These are phyloP conservation scores for Centrapalus pauciflorus DNA, from an alignment of 129 eudicot species.

Conservation along the genomic window DNA sequence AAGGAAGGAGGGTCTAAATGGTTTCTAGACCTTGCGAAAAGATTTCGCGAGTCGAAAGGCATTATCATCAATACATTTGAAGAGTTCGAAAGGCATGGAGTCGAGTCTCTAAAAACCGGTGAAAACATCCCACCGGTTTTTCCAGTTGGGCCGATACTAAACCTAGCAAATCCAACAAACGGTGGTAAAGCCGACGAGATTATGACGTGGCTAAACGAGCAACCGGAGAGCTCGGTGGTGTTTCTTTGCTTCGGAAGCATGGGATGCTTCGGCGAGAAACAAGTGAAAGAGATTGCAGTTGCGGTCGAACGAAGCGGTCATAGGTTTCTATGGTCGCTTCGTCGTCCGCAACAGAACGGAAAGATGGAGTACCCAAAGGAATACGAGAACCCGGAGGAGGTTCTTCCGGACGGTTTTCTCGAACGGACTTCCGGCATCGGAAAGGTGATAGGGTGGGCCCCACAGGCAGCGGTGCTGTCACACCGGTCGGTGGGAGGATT, in stretches of 20 bases:
- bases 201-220: constrained; percentile 21
- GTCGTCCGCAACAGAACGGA: constrained; percentile 14
- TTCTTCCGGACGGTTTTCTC: constrained; percentile 38
- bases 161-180: background rate
- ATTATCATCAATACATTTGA: constrained; percentile 24
- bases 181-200: background rate
- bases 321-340: constrained; percentile 41
- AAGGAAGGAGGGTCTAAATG: background rate
- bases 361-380: constrained; percentile 23
- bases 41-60: constrained; percentile 18
- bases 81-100: constrained; percentile 23
- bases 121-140: constrained; percentile 10
- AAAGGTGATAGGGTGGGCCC: constrained; percentile 52
- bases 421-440: constrained; percentile 33
- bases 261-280: constrained; percentile 37
- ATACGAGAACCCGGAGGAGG: constrained; percentile 14
- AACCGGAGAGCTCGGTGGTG: constrained; percentile 36
- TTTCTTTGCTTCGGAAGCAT: constrained; percentile 47
- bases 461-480: constrained; percentile 39
- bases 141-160: constrained; percentile 24
- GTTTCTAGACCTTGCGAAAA: background rate
- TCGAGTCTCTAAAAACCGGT: background rate
- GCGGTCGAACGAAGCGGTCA: constrained; percentile 34
- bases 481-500: constrained; percentile 44
- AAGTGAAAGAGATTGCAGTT: constrained; percentile 30